Evolutionary conservation across 2,329 filamentous ascomycete genomes (phyloP).

Genomic region (Paecilomyces fulvus): DNA sequence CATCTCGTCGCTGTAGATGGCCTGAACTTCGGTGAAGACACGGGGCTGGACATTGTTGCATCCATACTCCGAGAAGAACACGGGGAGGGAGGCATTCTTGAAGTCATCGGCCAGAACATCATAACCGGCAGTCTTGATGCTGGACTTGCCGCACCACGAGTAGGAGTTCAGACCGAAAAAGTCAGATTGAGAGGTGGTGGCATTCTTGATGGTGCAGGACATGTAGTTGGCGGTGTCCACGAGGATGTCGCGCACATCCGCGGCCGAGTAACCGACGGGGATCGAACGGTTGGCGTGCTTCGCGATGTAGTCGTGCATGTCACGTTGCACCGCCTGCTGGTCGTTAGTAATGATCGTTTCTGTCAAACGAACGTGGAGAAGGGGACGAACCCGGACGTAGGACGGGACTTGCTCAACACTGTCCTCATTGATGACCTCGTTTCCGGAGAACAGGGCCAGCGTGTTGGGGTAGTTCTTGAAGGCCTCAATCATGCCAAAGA

Average conservation of each 20-base stretch:
- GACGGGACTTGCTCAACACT: constrained; percentile 46
- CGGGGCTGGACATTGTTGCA: constrained; percentile 53
- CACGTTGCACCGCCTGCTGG: constrained; percentile 51
- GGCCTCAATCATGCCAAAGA: constrained; percentile 56
- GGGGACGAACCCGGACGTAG: constrained; percentile 46
- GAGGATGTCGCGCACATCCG: constrained; percentile 54
- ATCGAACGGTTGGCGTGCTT: constrained; percentile 50
- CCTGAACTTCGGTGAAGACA: constrained; percentile 52
- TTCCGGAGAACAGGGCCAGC: constrained; percentile 59
- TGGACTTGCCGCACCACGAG: constrained; percentile 57
- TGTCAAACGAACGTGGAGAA: neutral
- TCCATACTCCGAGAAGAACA: constrained; percentile 61
- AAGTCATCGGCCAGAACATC: constrained; percentile 52
- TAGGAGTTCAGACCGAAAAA: constrained; percentile 62
- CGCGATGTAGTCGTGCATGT: constrained; percentile 60
- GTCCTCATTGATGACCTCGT: constrained; percentile 60
- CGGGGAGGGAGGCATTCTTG: constrained; percentile 48
- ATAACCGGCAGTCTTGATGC: constrained; percentile 44
- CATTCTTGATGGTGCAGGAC: constrained; percentile 45
- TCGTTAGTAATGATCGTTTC: neutral
- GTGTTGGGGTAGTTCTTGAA: constrained; percentile 61
- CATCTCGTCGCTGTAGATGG: constrained; percentile 54
- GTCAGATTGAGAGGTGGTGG: constrained; percentile 48
- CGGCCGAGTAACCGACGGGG: constrained; percentile 61
- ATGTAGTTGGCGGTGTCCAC: constrained; percentile 54